Base-by-base conservation (phyloP, 306 rosid species). In the Ammopiptanthus mongolicus region DNA sequence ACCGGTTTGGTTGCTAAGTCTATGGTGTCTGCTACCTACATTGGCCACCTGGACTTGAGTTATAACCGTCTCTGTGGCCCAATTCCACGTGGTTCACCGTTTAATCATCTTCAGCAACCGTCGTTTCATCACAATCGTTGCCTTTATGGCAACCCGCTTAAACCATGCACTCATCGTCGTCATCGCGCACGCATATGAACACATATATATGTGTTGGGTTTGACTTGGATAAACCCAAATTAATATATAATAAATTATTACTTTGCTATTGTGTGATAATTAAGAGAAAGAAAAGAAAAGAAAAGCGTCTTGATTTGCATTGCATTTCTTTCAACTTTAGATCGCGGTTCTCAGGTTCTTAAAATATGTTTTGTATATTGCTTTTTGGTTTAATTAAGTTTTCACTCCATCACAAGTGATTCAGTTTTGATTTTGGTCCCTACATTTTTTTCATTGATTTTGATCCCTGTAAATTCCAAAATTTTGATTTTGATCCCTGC, bases 21-120 rank as follows among this genome's bases (percentile, higher is more conserved):
- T 0, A 70, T 89, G 41, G 31, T 44, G 17, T 50, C 29, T 10
- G 97, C 89, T 1, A 61, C 74, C 5, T 94, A 81, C 28, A 73
- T 94, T 41, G 98, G 97, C 0, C 85, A 87, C 51, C 22, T 86
- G 84, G 98, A 94, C 44, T 81, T 93, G 69, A 93, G 91, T 75
- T 89, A 93, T 47, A 93, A 93, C 84, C 88, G 57, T 42, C 83
- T 91, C 0, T 88, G 87, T 66, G 96, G 96, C 0, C 69, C 31
- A 19, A 82, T 91, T 47, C 97, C 96, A 5, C 68, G 9, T 0
- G 93, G 89, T 6, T 29, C 86, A 0, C 87, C 97, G 7, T 86
- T 89, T 31, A 79, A 88, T 44, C 90, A 88, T 51, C 86, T 91
- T 0, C 85, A 66, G 31, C 81, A 89, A 4, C 73, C 84, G 50